These are phyloP conservation scores for Apiosordaria backusii DNA, from an alignment of 495 filamentous ascomycete species.

Conservation along the genomic window DNA sequence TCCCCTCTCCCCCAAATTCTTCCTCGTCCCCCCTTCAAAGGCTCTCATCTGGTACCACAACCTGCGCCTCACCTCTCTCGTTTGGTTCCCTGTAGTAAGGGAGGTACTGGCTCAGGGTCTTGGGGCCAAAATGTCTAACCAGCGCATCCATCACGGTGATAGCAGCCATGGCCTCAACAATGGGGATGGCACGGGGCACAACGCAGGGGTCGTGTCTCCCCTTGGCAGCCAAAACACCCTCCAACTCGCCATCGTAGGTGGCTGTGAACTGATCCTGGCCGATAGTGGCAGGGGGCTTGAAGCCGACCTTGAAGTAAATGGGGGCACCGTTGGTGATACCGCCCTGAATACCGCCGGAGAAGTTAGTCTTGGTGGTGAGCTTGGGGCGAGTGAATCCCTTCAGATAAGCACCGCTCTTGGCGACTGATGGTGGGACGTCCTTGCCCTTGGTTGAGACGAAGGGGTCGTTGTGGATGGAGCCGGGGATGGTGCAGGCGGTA, in stretches of 20 bases:
- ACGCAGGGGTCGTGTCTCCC: constrained; percentile 96
- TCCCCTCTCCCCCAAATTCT: background rate
- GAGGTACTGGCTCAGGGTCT: background rate
- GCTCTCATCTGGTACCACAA: background rate
- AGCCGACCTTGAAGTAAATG: constrained; percentile 92
- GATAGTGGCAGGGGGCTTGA: constrained; percentile 96
- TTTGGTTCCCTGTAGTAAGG: background rate
- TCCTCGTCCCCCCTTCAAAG: background rate
- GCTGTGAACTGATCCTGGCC: constrained; percentile 85
- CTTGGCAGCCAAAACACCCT: constrained; percentile 85
- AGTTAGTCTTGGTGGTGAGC: constrained; percentile 90
- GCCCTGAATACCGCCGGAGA: constrained; percentile 93
- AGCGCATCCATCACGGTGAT: constrained; percentile 75
- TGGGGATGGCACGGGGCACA: constrained; percentile 88
- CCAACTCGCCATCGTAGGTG: constrained; percentile 64
- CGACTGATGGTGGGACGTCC: constrained; percentile 30
- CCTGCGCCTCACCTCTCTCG: background rate
- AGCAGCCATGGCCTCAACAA: constrained; percentile 94
- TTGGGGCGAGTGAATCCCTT: constrained; percentile 42
- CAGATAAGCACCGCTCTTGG: constrained; percentile 35
- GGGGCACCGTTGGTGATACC: constrained; percentile 93
- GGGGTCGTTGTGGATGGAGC: constrained; percentile 89
- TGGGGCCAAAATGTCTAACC: background rate
- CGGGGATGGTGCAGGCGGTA: constrained; percentile 79
- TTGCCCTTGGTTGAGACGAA: constrained; percentile 60